These are phyloP conservation scores for Amniculicola lignicola DNA, from an alignment of 495 filamentous ascomycete genomes.

Conservation along the genomic window DNA sequence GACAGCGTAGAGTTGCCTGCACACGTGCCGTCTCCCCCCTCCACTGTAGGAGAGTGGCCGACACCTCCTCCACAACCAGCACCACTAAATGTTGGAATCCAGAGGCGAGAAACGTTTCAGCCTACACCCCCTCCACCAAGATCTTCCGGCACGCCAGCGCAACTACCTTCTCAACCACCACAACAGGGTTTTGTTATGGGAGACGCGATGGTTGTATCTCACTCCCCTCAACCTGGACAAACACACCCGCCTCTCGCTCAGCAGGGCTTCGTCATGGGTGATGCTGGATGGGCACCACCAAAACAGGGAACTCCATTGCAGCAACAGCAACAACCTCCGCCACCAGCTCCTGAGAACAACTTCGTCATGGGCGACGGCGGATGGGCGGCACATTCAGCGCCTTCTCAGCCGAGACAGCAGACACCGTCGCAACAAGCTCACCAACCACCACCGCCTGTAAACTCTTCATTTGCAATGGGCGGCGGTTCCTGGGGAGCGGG, in stretches of 20 bases:
- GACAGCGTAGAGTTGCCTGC: constrained; percentile 18
- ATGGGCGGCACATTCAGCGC: constrained; percentile 9
- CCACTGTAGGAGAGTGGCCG: constrained; percentile 26
- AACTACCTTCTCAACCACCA: constrained; percentile 14
- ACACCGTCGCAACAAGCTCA: constrained; percentile 4
- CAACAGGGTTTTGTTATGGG: constrained; percentile 19
- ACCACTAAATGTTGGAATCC: constrained; percentile 12
- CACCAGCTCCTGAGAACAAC: not conserved
- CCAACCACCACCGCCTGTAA: not conserved
- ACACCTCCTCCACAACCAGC: constrained; percentile 27
- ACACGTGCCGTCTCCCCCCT: constrained; percentile 14
- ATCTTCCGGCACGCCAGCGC: not conserved
- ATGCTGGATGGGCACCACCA: constrained; percentile 12
- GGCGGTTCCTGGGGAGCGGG: constrained; percentile 20
- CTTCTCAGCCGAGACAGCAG: not conserved
- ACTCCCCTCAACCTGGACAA: constrained; percentile 8
- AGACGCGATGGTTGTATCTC: not conserved
- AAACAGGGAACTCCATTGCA: constrained; percentile 1
- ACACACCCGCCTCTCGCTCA: constrained; percentile 10
- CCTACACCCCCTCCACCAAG: constrained; percentile 27
- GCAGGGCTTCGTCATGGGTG: constrained; percentile 13
- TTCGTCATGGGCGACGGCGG: constrained; percentile 24
- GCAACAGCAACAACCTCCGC: constrained; percentile 4
- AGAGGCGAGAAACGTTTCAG: constrained; percentile 22
- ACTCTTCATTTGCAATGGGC: constrained; percentile 17